Evolutionary conservation across 108 stramenopile species (phyloP), one percentile per base, ranked within the genome.

Genomic region (Nannochloropsis gaditana): DNA sequence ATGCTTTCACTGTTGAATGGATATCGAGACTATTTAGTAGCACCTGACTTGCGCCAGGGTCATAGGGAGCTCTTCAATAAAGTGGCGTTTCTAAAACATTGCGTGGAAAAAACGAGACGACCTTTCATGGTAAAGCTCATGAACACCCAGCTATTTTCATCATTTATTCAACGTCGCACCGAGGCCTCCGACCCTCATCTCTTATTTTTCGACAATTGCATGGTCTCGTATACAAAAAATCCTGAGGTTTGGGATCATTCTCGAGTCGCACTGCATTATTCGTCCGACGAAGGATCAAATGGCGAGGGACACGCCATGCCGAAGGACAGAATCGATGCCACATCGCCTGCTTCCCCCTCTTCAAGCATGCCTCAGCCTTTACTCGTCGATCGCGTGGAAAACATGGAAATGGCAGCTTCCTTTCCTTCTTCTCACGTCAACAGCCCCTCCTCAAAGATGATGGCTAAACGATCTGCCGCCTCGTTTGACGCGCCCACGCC

Each of bases 21-120:
- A 73, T 73, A 73, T n/a, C 59, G 59, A n/a, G 59, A 73, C n/a
- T n/a, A 73, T 73, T n/a, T 73, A n/a, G 59, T 73, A n/a, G 59
- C n/a, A 15, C 59, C 59, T n/a, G 59, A n/a, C 2, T 73, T 73
- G 59, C 59, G n/a, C 59, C 59, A 73, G 15, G 59, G 59, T n/a
- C 59, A 73, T 2, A 1, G 59, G 19, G 59, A 73, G 59, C 15
- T 73, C 59, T 73, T 73, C 59, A 73, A 73, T n/a, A 73, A 73
- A 73, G 19, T n/a, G n/a, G 59, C 59, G 6, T 73, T 73, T n/a
- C n/a, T 73, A n/a, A n/a, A 73, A n/a, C 59, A 73, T 15, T 73
- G 59, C 8, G 59, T 73, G 59, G 59, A 73, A 15, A 73, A 73
- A 8, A n/a, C 19, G 19, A 73, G n/a, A 4, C 59, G 59, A n/a